A percentile compares a stretch with the other conserved stretches of the same genome.
Evolutionary conservation across 2,329 filamentous ascomycete species (phyloP).

Genomic region (Fonsecaea multimorphosa): DNA sequence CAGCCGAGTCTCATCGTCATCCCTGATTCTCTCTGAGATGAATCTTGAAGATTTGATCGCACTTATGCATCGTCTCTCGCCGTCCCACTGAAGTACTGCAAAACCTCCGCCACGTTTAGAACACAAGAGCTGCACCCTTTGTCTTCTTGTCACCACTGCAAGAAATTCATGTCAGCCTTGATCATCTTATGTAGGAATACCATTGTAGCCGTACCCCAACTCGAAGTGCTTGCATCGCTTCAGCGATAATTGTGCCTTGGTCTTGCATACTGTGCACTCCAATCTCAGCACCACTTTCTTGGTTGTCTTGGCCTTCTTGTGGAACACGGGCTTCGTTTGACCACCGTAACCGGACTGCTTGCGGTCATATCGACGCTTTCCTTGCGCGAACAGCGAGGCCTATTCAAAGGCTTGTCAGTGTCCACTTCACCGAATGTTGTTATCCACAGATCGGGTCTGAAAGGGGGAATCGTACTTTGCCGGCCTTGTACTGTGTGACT

Average conservation of each 20-base stretch:
- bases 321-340: conserved; percentile 99
- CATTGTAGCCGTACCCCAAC: conserved; percentile 74
- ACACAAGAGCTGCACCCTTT: conserved; percentile 99
- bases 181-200: conserved; percentile 10
- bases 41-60: not conserved
- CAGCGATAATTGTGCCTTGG: conserved; percentile 94
- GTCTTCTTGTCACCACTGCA: conserved; percentile 99
- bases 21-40: not conserved
- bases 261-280: conserved; percentile 91
- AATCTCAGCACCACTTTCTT: conserved; percentile 99
- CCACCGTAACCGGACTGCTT: conserved; percentile 99
- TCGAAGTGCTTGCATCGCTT: conserved; percentile 99
- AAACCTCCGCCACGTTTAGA: conserved; percentile 69
- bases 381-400: conserved; percentile 95
- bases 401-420: conserved; percentile 43
- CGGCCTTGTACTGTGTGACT: conserved; percentile 96
- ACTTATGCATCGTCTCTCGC: conserved; percentile 12
- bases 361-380: conserved; percentile 99
- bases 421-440: conserved; percentile 11
- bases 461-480: conserved; percentile 67
- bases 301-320: conserved; percentile 99
- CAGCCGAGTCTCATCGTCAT: conserved; percentile 16
- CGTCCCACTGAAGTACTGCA: conserved; percentile 22
- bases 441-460: conserved; percentile 40
- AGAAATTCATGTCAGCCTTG: conserved; percentile 22